Base-by-base conservation (phyloP, 2,329 filamentous ascomycete species). In the Alternaria ventricosa region DNA sequence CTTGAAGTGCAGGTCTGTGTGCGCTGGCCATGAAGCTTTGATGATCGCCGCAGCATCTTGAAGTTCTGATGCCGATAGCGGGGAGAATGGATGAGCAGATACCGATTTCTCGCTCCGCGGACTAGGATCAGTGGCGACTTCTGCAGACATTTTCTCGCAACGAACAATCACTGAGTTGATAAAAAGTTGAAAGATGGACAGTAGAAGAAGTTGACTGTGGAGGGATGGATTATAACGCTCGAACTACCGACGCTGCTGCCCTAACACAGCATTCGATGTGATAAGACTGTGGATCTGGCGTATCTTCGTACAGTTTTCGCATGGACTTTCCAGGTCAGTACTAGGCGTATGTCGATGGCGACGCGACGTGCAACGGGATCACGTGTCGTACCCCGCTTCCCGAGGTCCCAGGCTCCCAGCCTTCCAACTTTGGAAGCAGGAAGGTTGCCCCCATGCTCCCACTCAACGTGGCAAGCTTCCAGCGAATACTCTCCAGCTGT, bases 1-100 rank as follows among this genome's bases (percentile, higher is more conserved):
- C 80, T 92, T 92, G 84, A 88, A 89, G 55, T 89, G 86, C 46
- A 90, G 75, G 28, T 86, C 82, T 3, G 84, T 86, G 23, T 83
- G 82, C 12, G 80, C 78, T 0, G 88, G 88, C 86, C 88, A 90
- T 59, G 83, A 80, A 50, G 78, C 75, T 61, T 79, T 84, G 65
- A 90, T 80, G 30, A 89, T 78, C 2, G 76, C 69, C 7, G 85
- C 81, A 27, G 84, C 83, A 47, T 82, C 78, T 13, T 80, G 80
- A 65, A 91, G 89, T 75, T 91, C 89, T 22, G 79, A 72, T n/a
- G 82, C 82, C 27, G 83, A 85, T 45, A 90, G 80, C 33, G 88
- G 88, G 6, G 87, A 86, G 56, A 90, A 83, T 11, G 89, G 88
- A 69, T 90, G 88, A n/a, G 71, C 62, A 27, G 71, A 23, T 8